Evolutionary conservation across 2,329 filamentous ascomycete species (phyloP), one percentile per base, ranked within the genome.

Genomic region (Canariomyces notabilis): DNA sequence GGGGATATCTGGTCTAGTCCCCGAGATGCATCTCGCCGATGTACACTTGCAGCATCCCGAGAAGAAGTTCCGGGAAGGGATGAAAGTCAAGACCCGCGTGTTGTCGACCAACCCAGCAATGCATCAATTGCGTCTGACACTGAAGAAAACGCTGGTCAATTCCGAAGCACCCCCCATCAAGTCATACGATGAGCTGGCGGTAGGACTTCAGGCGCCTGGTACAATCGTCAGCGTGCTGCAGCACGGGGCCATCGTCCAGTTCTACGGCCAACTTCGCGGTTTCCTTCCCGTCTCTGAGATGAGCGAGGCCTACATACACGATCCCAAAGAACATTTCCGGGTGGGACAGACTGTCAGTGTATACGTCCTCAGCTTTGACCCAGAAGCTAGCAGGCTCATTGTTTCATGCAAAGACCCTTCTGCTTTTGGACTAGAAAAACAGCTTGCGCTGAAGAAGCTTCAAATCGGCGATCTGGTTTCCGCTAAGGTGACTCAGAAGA

Each of bases 251-350:
- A 80, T 91, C 15, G 85, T 98, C 43, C 89, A 95, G 62, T 98
- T 97, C 67, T 98, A 94, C 60, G 89, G 89, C 15, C 69, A 75
- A 7, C 74, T 98, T 16, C 80, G 82, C 54, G 94, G 86, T 7
- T 98, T 94, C 70, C 75, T 98, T 44, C 93, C 93, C 2, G 83
- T 95, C 1, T 87, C 87, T 1, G 91, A 98, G 67, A 98, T 98
- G 93, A 97, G 93, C 63, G 93, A 98, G 64, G 89, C 90, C 9
- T 96, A 85, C 61, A 96, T 98, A 59, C 80, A 85, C 56, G 87
- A 96, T 60, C 89, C 93, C 4, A 80, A 79, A 37, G 83, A 94
- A 60, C 90, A 97, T 67, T 98, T 98, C 71, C 82, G 85, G 29
- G 69, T 82, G 35, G 94, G 93, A 1, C 93, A 98, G 64, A 91